Evolutionary conservation across 148 eudicot species (phyloP).

Genomic region (Suaeda aralocaspica): DNA sequence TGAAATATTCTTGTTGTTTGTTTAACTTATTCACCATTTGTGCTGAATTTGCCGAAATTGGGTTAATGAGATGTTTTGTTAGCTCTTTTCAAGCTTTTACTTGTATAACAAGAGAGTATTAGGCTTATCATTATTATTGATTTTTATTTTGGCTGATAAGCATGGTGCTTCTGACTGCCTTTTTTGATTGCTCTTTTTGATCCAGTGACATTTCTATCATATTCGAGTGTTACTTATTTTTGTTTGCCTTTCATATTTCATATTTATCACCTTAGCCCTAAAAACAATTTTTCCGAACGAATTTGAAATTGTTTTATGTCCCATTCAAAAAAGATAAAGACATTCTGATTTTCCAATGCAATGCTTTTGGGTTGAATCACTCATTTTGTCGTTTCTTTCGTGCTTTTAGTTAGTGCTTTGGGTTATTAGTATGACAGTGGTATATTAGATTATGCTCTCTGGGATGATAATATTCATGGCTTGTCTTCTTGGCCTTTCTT

Average conservation of each 20-base stretch:
- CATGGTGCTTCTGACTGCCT: too few species aligned
- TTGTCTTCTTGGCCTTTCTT: background rate
- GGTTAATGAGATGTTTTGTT: background rate
- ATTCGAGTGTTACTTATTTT: background rate
- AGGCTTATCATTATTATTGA: background rate
- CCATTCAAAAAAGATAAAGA: background rate
- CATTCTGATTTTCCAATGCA: background rate
- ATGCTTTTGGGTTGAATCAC: background rate
- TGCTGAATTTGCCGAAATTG: background rate
- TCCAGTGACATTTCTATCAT: background rate
- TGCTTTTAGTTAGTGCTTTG: background rate
- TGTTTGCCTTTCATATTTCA: background rate
- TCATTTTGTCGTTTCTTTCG: background rate
- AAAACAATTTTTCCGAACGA: background rate
- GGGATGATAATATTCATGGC: background rate
- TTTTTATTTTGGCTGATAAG: background rate
- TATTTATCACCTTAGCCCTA: background rate
- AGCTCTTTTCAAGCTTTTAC: background rate
- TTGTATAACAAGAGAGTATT: background rate
- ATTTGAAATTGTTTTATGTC: background rate
- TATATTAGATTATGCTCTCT: background rate
- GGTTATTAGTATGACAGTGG: background rate
- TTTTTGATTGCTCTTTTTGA: too few species aligned
- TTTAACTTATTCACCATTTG: background rate
- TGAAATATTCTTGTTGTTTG: background rate